A percentile compares a stretch with the other conserved stretches of the same genome.
phyloP scores from a whole-genome alignment of 2,329 filamentous ascomycete species.

The Penicillium hordei region DNA sequence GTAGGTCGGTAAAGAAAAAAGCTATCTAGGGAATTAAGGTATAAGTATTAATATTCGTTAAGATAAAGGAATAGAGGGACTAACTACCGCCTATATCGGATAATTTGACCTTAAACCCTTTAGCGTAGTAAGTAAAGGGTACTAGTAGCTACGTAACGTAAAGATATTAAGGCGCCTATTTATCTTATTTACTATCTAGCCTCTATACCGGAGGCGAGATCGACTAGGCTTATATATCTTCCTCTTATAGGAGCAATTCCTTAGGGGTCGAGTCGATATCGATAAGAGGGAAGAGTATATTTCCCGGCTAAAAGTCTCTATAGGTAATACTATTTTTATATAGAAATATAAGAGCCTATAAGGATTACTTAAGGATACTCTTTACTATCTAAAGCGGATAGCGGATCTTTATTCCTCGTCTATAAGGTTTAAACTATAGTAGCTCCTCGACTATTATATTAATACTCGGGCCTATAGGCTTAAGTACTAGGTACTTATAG shows the following conservation, averaged over 20 bases:
- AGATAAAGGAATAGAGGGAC: constrained; percentile 8
- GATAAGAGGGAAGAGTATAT: constrained; percentile 26
- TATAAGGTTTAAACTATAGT: constrained; percentile 22
- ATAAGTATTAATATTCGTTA: constrained; percentile 3
- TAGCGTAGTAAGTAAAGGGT: constrained; percentile 21
- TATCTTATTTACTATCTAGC: constrained; percentile 29
- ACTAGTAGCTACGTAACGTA: constrained; percentile 30
- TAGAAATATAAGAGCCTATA: constrained; percentile 26
- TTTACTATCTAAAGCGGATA: constrained; percentile 27
- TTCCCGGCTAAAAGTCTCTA: constrained; percentile 29
- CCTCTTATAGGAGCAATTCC: constrained; percentile 24
- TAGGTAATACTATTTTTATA: constrained; percentile 27
- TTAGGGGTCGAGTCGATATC: constrained; percentile 18
- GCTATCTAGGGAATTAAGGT: constrained; percentile 10
- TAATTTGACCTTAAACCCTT: constrained; percentile 30
- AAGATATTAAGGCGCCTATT: constrained; percentile 32
- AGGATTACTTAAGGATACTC: constrained; percentile 27
- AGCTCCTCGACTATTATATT: constrained; percentile 27
- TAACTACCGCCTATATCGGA: constrained; percentile 34
- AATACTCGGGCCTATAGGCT: constrained; percentile 33
- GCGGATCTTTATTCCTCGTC: constrained; percentile 19
- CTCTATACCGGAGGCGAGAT: constrained; percentile 22
- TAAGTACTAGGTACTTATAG: constrained; percentile 34
- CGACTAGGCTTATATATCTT: constrained; percentile 22
- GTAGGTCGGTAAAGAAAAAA: constrained; percentile 28